phyloP scores from a whole-genome alignment of 495 filamentous ascomycete genomes.

The Trichoderma parareesei region DNA sequence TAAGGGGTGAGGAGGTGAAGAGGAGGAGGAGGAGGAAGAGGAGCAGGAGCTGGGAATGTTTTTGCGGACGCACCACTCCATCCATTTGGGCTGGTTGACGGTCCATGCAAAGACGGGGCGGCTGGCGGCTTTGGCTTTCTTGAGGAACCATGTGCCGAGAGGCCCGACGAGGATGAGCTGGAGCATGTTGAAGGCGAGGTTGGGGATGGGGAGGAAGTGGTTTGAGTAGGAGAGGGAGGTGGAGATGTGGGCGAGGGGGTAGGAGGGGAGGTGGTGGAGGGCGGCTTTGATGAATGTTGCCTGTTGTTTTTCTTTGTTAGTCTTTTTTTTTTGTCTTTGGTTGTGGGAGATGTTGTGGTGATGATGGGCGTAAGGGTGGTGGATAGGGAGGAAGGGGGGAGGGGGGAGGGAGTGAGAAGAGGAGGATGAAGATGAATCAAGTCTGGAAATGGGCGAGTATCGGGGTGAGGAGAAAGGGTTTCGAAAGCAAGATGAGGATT shows the following conservation, averaged over 20 bases:
- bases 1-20: neutral
- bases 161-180: conserved; percentile 57
- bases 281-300: conserved; percentile 54
- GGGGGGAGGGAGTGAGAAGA: too few species aligned
- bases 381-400: too few species aligned
- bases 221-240: conserved; percentile 60
- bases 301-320: conserved; percentile 15
- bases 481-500: neutral
- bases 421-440: too few species aligned
- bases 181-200: conserved; percentile 68
- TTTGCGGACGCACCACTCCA: conserved; percentile 58
- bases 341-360: too few species aligned
- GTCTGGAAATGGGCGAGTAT: too few species aligned
- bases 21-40: neutral
- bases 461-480: too few species aligned
- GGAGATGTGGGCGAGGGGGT: conserved; percentile 64
- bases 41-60: conserved; percentile 9
- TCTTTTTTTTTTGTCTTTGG: neutral
- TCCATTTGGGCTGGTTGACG: conserved; percentile 63
- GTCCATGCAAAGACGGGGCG: conserved; percentile 74
- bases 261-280: conserved; percentile 54
- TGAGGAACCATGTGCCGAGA: conserved; percentile 52
- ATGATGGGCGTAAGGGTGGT: too few species aligned
- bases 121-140: conserved; percentile 42
- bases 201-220: conserved; percentile 53